Conservation (phyloP, 2,329 filamentous ascomycete genomes). For the Epicoccum sorghinum region DNA sequence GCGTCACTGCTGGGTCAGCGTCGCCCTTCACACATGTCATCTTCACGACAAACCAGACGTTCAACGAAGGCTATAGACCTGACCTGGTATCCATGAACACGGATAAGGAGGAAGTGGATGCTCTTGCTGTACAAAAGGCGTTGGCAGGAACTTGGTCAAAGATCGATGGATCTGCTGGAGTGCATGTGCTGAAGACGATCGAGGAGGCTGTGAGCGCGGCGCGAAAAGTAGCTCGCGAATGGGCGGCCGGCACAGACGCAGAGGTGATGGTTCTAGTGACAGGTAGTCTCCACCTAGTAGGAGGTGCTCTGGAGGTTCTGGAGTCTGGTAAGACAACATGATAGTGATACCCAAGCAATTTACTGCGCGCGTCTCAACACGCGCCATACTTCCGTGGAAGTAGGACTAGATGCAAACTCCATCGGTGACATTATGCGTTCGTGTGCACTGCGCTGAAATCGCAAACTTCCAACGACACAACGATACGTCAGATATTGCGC, state of each 20-base stretch:
- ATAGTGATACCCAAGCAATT: constrained; percentile 25
- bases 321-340: constrained; percentile 51
- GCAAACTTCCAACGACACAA: neutral
- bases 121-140: constrained; percentile 69
- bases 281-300: constrained; percentile 84
- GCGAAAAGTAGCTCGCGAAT: constrained; percentile 47
- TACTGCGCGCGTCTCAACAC: constrained; percentile 28
- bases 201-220: constrained; percentile 70
- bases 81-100: constrained; percentile 69
- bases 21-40: constrained; percentile 72
- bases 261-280: constrained; percentile 73
- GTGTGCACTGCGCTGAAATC: neutral
- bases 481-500: constrained; percentile 1
- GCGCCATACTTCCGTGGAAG: neutral
- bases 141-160: constrained; percentile 65
- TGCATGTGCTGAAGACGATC: constrained; percentile 68
- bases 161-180: constrained; percentile 48
- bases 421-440: neutral
- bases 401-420: too few relatives aligned
- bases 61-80: constrained; percentile 65
- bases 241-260: constrained; percentile 35
- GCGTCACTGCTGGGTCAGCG: constrained; percentile 30
- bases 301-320: constrained; percentile 75
- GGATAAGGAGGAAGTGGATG: constrained; percentile 62
- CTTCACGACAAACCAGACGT: constrained; percentile 81